Conservation (phyloP, 345 rosid species). For the Hypericum perforatum region DNA sequence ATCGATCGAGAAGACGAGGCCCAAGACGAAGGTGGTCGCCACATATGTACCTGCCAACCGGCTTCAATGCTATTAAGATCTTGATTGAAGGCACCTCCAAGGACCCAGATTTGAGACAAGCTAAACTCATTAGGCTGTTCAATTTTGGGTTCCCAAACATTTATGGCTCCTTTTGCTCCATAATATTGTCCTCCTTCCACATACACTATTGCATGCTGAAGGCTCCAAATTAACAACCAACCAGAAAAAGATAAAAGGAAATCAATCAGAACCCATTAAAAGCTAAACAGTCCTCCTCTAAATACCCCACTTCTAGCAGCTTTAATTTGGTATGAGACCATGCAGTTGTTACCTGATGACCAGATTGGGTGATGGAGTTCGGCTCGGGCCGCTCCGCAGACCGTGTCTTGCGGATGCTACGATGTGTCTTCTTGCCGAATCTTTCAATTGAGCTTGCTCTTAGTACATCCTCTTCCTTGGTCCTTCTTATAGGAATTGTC, state of each 20-base stretch:
- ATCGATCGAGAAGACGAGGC: conserved; percentile 10
- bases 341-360: conserved; percentile 61
- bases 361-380: conserved; percentile 65
- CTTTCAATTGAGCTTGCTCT: conserved; percentile 93
- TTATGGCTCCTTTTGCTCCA: conserved; percentile 95
- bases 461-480: conserved; percentile 72
- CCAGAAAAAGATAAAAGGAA: conserved; percentile 11
- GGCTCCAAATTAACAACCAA: conserved; percentile 16
- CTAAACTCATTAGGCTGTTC: conserved; percentile 95
- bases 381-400: conserved; percentile 53
- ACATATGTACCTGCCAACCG: conserved; percentile 79
- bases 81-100: conserved; percentile 95
- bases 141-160: conserved; percentile 96
- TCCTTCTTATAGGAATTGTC: conserved; percentile 84
- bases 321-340: not conserved
- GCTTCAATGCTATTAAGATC: conserved; percentile 99
- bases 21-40: not conserved
- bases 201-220: conserved; percentile 94
- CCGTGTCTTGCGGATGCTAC: conserved; percentile 69
- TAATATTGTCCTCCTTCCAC: conserved; percentile 84
- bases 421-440: conserved; percentile 80
- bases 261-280: not conserved
- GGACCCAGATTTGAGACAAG: conserved; percentile 91
- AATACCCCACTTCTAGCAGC: not conserved
- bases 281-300: no score